Conservation (phyloP, 495 filamentous ascomycete species). For the Chaetomium fimeti region DNA sequence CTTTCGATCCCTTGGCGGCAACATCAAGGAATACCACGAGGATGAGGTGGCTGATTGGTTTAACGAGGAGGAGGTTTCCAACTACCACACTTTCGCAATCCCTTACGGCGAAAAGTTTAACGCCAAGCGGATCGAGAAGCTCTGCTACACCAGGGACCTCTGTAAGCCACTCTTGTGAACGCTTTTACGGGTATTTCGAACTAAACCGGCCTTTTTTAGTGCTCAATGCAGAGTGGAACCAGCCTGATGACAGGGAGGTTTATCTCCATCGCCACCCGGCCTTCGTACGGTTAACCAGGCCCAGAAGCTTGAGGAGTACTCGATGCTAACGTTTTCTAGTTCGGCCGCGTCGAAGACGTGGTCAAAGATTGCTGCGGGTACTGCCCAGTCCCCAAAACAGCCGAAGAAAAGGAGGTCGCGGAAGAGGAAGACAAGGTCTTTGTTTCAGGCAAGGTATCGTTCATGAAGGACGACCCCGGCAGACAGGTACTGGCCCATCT, state of each 20-base stretch:
- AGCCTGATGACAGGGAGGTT: slow-evolving; percentile 64
- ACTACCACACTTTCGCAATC: slow-evolving; percentile 75
- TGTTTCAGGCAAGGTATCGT: slow-evolving; percentile 65
- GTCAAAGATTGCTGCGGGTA: slow-evolving; percentile 75
- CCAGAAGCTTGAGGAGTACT: not conserved
- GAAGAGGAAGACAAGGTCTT: slow-evolving; percentile 70
- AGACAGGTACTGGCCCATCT: slow-evolving; percentile 53
- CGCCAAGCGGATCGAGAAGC: slow-evolving; percentile 71
- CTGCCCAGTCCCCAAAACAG: slow-evolving; percentile 65
- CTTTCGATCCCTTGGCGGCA: slow-evolving; percentile 44
- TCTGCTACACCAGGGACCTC: slow-evolving; percentile 74
- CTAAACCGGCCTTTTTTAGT: slow-evolving; percentile 39
- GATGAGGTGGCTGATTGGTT: slow-evolving; percentile 83
- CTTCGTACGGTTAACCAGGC: slow-evolving; percentile 43
- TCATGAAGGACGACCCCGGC: slow-evolving; percentile 76
- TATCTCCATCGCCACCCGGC: slow-evolving; percentile 78
- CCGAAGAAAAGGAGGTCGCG: slow-evolving; percentile 66
- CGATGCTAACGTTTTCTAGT: slow-evolving; percentile 36
- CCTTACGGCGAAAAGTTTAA: slow-evolving; percentile 71
- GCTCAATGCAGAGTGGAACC: slow-evolving; percentile 87
- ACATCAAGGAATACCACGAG: slow-evolving; percentile 68
- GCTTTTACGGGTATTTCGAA: not conserved
- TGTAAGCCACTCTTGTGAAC: slow-evolving; percentile 32
- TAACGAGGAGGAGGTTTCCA: slow-evolving; percentile 66
- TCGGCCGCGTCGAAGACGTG: slow-evolving; percentile 65